Base-by-base conservation (phyloP, 75 land plant genomes). In the Cryptomeria japonica region DNA sequence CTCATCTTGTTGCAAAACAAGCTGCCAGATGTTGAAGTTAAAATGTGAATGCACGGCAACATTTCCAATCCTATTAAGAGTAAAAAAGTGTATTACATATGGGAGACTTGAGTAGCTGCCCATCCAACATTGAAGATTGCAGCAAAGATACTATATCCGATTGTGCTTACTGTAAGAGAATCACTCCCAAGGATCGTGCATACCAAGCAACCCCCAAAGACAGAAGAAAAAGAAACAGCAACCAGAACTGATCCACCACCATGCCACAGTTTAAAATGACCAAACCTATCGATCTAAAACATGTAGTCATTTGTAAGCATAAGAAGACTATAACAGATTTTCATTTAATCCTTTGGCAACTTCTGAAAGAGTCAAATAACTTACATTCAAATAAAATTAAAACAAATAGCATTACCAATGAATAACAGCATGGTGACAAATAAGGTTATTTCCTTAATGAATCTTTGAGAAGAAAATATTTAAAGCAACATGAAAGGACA, bases 101-200 rank as follows among this genome's bases (percentile, higher is more conserved):
- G 99, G 68, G 99, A 93, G 51, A 98, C 97, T 92, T 98, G 99
- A 80, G 99, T 97, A 76, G 96, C 97, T 78, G 99, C 99, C 99
- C 99, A 98, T 32, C 99, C 99, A 37, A 97, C 87, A 84, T 97
- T 98, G 90, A 98, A 98, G 78, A 98, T 96, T 46, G 97, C 97
- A 46, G 99, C 99, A 92, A 97, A 98, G 3, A 90, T 70, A 90
- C 97, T 94, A 92, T 98, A 98, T 2, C 95, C 94, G 89, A 96
- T 88, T 64, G 99, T 97, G 77, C 91, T 87, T 61, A 95, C 68
- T 37, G 88, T 37, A 73, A 72, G 56, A 19, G 97, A 95, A 86
- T 89, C 49, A 31, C 89, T 90, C 15, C 93, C 91, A 44, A 96
- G 85, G n/a, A 96, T 87, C 80, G 90, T 87, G 88, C 99, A 98